Evolutionary conservation across 106 monocot genomes (phyloP), one percentile per base, ranked within the genome.

Genomic region (Phalaenopsis equestris): DNA sequence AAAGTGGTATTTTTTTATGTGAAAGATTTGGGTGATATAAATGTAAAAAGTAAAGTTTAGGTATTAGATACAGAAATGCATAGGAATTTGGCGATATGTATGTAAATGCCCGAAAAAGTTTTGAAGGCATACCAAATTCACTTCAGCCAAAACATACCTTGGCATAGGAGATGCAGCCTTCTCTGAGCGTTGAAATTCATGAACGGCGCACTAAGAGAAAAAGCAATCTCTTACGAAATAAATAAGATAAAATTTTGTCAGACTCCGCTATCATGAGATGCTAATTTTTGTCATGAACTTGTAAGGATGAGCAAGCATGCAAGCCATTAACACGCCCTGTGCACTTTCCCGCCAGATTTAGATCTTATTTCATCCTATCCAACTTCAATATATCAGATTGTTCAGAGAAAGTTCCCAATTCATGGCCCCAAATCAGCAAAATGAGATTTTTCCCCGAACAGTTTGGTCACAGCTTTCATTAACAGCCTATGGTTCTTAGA

Each of bases 401-500:
- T 49, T 76, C 41, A 49, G 18, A 49, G 12, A 19, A 41, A 74
- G 8, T 36, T 43, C 74, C 24, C 21, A 76, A 74, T 39, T 48
- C 30, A 76, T 48, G 19, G 48, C 46, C 21, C 17, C 49, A 48
- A 76, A 48, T 74, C 19, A 76, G 14, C 21, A 10, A 6, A 24
- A 49, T 7, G n/a, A 76, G 48, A 47, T 48, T 49, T 48, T 12
- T 18, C 24, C 23, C 23, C 36, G 55, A 78, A 84, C 75, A 95
- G 73, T 17, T 80, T 83, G 48, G 23, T 30, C 36, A 85, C 65
- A 21, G 85, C 85, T 79, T 90, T 86, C 72, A 80, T 83, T 83
- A 95, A 73, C 24, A 92, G 78, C 56, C 77, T 41, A 37, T 79
- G 84, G 52, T 82, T 83, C 81, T 90, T 92, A 79, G 77, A 79